Evolutionary conservation across 345 rosid genomes (phyloP).

Genomic region (Syzygium grande): DNA sequence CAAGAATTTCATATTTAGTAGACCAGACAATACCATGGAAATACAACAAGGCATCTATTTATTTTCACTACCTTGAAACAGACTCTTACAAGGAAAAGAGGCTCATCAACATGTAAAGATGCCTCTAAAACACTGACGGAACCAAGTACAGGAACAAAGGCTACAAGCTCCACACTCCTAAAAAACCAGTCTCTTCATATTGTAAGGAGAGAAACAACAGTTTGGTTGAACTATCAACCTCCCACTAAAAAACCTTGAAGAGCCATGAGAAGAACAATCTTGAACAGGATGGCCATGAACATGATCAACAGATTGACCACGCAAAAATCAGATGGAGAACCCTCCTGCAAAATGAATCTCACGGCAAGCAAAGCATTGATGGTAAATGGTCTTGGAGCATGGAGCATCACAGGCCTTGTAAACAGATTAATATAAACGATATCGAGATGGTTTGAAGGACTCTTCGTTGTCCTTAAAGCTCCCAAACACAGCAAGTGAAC

Average conservation of each 20-base stretch:
- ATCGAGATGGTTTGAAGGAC: not conserved
- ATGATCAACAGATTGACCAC: conserved; percentile 12
- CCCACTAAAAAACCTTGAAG: conserved; percentile 6
- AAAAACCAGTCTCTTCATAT: conserved; percentile 9
- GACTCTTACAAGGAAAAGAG: conserved; percentile 12
- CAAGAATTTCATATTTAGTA: not conserved
- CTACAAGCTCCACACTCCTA: conserved; percentile 13
- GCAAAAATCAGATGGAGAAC: not conserved
- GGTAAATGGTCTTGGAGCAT: conserved; percentile 14
- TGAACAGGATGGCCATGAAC: conserved; percentile 27
- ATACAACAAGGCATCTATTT: not conserved
- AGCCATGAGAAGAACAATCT: conserved; percentile 7
- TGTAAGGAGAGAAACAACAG: not conserved
- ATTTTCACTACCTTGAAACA: not conserved
- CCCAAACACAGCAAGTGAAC: not conserved
- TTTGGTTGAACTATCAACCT: not conserved
- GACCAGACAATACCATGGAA: not conserved
- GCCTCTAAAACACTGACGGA: conserved; percentile 21
- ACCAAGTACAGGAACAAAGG: conserved; percentile 9
- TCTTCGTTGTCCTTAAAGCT: not conserved
- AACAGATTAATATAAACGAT: not conserved
- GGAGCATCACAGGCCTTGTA: conserved; percentile 13
- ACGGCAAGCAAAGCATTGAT: conserved; percentile 25
- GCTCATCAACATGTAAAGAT: not conserved
- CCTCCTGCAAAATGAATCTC: conserved; percentile 36